Conservation (phyloP, 2,329 filamentous ascomycete species). For the Fusarium hostae region DNA sequence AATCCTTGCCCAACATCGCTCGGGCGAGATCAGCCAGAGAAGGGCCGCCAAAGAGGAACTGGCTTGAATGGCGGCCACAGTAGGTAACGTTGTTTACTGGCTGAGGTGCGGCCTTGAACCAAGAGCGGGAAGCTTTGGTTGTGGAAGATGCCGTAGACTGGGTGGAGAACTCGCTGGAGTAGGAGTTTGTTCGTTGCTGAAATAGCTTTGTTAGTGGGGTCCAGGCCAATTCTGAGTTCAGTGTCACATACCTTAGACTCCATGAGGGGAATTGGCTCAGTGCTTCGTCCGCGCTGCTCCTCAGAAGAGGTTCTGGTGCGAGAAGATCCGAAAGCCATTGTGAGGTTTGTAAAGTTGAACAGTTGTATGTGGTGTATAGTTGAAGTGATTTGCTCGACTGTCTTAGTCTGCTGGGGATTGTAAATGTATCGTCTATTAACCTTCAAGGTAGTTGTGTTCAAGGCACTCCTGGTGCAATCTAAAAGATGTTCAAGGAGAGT, state of each 20-base stretch:
- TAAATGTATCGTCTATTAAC: constrained; percentile 32
- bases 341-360: background rate
- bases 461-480: constrained; percentile 40
- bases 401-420: constrained; percentile 3
- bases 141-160: constrained; percentile 43
- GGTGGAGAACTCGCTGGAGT: constrained; percentile 45
- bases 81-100: constrained; percentile 65
- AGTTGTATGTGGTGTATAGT: background rate
- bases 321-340: constrained; percentile 27
- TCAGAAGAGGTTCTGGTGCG: constrained; percentile 34
- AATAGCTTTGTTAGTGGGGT: constrained; percentile 33
- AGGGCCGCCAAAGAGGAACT: constrained; percentile 63
- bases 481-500: constrained; percentile 39
- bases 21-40: constrained; percentile 58
- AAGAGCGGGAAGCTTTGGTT: constrained; percentile 48
- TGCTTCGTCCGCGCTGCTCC: constrained; percentile 37
- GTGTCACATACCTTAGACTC: constrained; percentile 43
- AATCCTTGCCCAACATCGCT: constrained; percentile 52
- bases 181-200: constrained; percentile 46
- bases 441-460: constrained; percentile 31
- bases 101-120: constrained; percentile 51
- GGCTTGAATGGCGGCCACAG: constrained; percentile 65
- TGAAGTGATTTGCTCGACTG: background rate
- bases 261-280: constrained; percentile 38
- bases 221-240: constrained; percentile 4